A percentile compares a stretch with the other conserved stretches of the same genome.
These are phyloP conservation scores for Xylaria sp. DNA, from an alignment of 2,329 filamentous ascomycete genomes.

Conservation along the genomic window DNA sequence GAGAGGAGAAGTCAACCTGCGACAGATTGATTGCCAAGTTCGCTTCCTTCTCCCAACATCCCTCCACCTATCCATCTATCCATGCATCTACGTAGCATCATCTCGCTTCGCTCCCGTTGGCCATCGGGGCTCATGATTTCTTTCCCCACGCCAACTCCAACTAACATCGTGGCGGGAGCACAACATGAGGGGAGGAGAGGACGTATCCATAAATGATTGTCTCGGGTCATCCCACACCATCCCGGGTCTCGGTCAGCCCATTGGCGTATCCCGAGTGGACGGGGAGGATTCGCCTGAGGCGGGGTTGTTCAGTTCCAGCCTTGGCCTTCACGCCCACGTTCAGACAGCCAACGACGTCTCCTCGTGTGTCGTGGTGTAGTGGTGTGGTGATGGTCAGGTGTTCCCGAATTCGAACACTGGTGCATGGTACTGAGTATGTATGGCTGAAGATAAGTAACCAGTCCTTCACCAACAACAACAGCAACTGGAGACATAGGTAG, in stretches of 20 bases:
- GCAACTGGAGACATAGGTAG: no score
- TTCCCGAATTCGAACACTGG: background rate
- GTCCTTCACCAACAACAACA: no score
- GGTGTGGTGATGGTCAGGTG: slow-evolving; percentile 13
- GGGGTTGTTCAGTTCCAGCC: slow-evolving; percentile 7
- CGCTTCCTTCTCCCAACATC: background rate
- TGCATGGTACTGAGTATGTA: background rate
- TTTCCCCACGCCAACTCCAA: background rate
- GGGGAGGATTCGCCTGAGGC: slow-evolving; percentile 4
- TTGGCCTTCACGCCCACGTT: slow-evolving; percentile 11
- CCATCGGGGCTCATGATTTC: background rate
- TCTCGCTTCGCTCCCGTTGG: no score
- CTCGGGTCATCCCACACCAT: background rate
- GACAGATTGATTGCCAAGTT: no score
- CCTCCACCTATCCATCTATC: background rate
- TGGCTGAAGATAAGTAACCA: no score
- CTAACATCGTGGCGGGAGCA: background rate
- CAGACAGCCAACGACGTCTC: background rate
- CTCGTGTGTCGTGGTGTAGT: background rate
- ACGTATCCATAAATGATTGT: no score
- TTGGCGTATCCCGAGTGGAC: slow-evolving; percentile 22
- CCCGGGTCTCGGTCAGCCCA: slow-evolving; percentile 8
- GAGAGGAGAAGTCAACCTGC: no score
- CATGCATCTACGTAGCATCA: no score
- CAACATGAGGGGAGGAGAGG: no score